Base-by-base conservation (phyloP, 108 stramenopile genomes). In the Nitzschia sp. region DNA sequence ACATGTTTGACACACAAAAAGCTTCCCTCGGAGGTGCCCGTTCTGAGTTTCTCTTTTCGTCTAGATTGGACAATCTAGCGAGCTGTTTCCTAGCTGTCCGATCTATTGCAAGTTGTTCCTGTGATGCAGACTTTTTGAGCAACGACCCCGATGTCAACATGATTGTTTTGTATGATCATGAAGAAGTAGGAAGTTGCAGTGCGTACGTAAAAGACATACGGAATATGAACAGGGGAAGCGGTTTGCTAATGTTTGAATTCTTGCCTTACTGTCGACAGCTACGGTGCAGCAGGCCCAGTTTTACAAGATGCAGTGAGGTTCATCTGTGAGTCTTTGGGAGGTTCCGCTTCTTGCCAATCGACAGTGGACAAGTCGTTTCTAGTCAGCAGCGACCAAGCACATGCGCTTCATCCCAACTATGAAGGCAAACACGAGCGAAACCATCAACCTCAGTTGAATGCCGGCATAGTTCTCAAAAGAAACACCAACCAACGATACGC, bases 351-450 rank as follows among this genome's bases (percentile, higher is more conserved):
- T 74, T 37, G 58, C 40, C 69, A 60, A 40, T 75, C 79, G 51
- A 58, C 71, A 15, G 71, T 89, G 20, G 81, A 66, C 48, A 68
- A 76, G 14, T 80, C 78, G 19, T 87, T 96, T 72, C 76, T 87
- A 21, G 51, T 88, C 11, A 82, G 82, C 34, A 87, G 88, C 15
- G 98, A 99, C 72, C 96, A 96, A 72, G 97, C 97, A 0, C 98
- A 99, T 83, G 97, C 96, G 21, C 58, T 95, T 20, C 98, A 99
- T 75, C 97, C 98, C 2, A 98, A 99, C 71, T 99, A 99, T 80
- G 78, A 83, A 20, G 69, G 80, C 40, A 96, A 96, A 56, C 97
- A 99, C 78, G 98, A 99, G 57, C 84, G 88, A 42, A 75, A 62
- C 14, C 96, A 98, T 77, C 88, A 82, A 20, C 97, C 97, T 3